Evolutionary conservation across 306 rosid genomes (phyloP).

Genomic region (Prunus armeniaca): DNA sequence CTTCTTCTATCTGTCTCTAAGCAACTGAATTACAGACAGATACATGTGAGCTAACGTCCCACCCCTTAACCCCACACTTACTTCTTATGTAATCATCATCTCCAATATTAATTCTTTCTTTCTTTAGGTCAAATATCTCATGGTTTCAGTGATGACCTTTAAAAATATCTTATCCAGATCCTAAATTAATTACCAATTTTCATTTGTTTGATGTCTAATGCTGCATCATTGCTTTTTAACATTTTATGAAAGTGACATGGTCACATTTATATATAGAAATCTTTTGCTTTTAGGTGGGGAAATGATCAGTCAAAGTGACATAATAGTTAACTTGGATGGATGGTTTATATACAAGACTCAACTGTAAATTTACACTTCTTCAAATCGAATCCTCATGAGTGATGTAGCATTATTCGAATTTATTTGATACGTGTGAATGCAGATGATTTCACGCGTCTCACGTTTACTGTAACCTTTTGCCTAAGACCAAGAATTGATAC

Average conservation of each 20-base stretch:
- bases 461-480: background rate
- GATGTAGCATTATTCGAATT: background rate
- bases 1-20: conserved; percentile 26
- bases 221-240: background rate
- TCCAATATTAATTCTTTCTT: conserved; percentile 11
- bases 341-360: background rate
- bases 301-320: background rate
- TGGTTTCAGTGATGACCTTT: background rate
- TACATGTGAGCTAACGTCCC: conserved; percentile 88
- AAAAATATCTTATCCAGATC: background rate
- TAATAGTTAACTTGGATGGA: background rate
- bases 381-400: background rate
- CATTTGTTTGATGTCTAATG: background rate
- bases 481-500: background rate
- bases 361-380: background rate
- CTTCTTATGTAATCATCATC: conserved; percentile 48
- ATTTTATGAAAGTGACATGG: background rate
- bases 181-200: background rate
- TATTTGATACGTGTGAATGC: background rate
- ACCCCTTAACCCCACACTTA: conserved; percentile 40
- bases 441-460: no score
- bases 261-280: background rate
- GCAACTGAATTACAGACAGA: conserved; percentile 59
- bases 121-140: background rate
- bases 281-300: background rate